Conservation (phyloP, 192 early-diverging fungal species). For the Blastocladiella britannica region DNA sequence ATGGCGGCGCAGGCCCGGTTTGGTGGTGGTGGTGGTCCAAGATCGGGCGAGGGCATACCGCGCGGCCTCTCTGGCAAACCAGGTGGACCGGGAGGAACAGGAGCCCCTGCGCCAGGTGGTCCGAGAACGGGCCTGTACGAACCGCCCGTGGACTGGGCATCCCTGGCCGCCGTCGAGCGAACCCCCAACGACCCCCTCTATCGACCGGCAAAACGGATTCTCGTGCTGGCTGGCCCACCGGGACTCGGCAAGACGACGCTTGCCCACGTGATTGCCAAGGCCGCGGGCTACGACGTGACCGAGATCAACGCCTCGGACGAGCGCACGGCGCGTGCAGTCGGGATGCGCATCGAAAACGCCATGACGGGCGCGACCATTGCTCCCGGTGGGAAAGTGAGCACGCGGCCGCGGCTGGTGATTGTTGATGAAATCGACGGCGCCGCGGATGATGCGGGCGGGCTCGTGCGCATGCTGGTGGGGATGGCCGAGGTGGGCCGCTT, state of each 20-base stretch:
- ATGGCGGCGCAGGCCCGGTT: not conserved
- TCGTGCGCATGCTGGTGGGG: constrained; percentile 59
- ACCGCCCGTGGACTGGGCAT: too few species aligned
- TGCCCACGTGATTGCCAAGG: constrained; percentile 73
- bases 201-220: constrained; percentile 19
- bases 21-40: not conserved
- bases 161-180: not conserved
- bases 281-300: constrained; percentile 72
- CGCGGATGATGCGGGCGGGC: constrained; percentile 45
- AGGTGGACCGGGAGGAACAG: too few species aligned
- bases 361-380: constrained; percentile 59
- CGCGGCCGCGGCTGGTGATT: constrained; percentile 60
- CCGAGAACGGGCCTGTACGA: too few species aligned
- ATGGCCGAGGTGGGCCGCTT: constrained; percentile 14
- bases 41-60: not conserved
- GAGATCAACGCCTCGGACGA: constrained; percentile 99
- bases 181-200: constrained; percentile 11
- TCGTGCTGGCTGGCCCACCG: constrained; percentile 75
- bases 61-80: not conserved
- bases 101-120: too few species aligned
- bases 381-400: constrained; percentile 22
- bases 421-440: constrained; percentile 97
- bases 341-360: constrained; percentile 35
- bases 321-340: constrained; percentile 54
- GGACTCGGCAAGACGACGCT: constrained; percentile 94